These are phyloP conservation scores for Trichoderma sp. DNA, from an alignment of 2,329 filamentous ascomycete genomes.

Conservation along the genomic window DNA sequence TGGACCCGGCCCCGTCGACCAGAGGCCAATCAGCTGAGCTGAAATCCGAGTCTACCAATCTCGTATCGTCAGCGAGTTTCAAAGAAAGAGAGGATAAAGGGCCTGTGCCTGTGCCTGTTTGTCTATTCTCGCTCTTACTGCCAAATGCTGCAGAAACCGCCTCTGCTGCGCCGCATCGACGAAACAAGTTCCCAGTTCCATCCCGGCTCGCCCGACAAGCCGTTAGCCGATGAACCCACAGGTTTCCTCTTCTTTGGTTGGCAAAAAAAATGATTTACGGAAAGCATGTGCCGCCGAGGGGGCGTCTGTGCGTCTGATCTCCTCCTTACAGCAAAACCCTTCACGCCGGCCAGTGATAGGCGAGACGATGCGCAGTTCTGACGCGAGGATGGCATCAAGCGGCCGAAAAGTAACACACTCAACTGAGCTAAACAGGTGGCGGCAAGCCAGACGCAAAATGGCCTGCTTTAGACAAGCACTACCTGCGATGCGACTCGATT, in stretches of 20 bases:
- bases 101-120: not conserved
- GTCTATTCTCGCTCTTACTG: not conserved
- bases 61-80: not conserved
- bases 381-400: not conserved
- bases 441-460: not conserved
- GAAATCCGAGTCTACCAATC: not conserved
- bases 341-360: not conserved
- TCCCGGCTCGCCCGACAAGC: not conserved
- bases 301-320: conserved; percentile 5
- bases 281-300: conserved; percentile 9
- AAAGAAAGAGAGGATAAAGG: not conserved
- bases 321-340: not conserved
- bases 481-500: not conserved
- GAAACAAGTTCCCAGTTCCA: not conserved
- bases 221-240: not conserved
- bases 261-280: not conserved
- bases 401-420: not conserved
- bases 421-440: not conserved
- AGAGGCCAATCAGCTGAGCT: not conserved
- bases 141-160: not conserved
- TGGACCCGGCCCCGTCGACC: not conserved
- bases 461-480: not conserved
- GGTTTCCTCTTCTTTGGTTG: not conserved
- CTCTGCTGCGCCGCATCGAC: conserved; percentile 9
- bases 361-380: not conserved